Evolutionary conservation across 1,284 basidiomycete genomes (phyloP).

Genomic region (Agroathelia rolfsii): DNA sequence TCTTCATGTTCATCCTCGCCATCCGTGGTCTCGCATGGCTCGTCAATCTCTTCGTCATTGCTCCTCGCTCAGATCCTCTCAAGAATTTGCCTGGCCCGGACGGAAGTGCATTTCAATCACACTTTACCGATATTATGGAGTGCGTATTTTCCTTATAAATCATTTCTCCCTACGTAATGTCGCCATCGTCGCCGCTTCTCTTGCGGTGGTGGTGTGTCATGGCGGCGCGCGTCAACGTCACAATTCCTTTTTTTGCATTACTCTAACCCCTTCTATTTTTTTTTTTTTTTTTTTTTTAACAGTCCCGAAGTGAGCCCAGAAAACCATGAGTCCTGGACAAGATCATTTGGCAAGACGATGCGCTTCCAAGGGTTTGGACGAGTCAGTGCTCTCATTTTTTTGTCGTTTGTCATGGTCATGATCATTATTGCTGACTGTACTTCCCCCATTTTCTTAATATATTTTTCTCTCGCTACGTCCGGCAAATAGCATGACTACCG

Average conservation of each 20-base stretch:
- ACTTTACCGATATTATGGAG: constrained; percentile 35
- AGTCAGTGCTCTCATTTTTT: constrained; percentile 18
- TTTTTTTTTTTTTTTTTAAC: not conserved
- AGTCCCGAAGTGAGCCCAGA: constrained; percentile 28
- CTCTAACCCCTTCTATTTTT: too few relatives aligned
- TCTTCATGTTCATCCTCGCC: constrained; percentile 21
- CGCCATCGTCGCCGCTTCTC: constrained; percentile 32
- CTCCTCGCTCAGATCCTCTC: constrained; percentile 37
- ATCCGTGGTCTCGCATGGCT: constrained; percentile 29
- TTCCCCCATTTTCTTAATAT: too few relatives aligned
- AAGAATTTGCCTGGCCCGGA: constrained; percentile 36
- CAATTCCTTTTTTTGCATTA: too few relatives aligned
- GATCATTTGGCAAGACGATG: constrained; percentile 36
- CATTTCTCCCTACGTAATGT: constrained; percentile 11
- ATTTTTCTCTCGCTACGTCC: not conserved
- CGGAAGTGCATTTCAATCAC: constrained; percentile 28
- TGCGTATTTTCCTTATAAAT: constrained; percentile 16
- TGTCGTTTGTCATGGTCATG: too few relatives aligned
- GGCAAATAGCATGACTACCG: constrained; percentile 38
- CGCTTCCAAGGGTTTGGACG: constrained; percentile 41
- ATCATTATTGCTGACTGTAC: constrained; percentile 1
- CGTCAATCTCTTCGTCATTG: constrained; percentile 30
- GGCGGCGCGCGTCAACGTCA: not conserved
- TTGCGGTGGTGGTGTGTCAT: not conserved
- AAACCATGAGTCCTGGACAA: constrained; percentile 33